A percentile compares a stretch with the other conserved stretches of the same genome.
These are phyloP conservation scores for Boletus vinaceobasis DNA, from an alignment of 768 basidiomycete species.

Conservation along the genomic window DNA sequence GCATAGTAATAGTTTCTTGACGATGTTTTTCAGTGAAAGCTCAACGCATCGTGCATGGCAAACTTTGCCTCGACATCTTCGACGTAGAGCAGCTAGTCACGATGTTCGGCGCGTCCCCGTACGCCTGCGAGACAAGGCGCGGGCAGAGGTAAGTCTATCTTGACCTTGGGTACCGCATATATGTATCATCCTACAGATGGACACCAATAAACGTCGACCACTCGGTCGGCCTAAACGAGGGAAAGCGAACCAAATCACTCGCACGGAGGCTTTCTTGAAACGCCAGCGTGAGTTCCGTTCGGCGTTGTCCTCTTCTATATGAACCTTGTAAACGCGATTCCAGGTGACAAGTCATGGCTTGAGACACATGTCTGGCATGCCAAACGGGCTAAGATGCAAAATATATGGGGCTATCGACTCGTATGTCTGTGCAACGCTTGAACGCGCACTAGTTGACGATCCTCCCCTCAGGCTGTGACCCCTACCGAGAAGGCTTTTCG, in stretches of 20 bases:
- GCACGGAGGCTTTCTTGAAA: slow-evolving; percentile 59
- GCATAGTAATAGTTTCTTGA: neutral
- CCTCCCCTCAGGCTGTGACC: slow-evolving; percentile 55
- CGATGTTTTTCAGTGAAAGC: slow-evolving; percentile 43
- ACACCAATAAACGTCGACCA: slow-evolving; percentile 41
- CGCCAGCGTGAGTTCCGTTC: slow-evolving; percentile 60
- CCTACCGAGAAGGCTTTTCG: slow-evolving; percentile 93
- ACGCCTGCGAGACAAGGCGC: slow-evolving; percentile 78
- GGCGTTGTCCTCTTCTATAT: neutral
- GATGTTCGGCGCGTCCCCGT: slow-evolving; percentile 87
- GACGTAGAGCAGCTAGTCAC: slow-evolving; percentile 92
- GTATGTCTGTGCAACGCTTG: slow-evolving; percentile 35
- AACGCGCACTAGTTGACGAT: neutral
- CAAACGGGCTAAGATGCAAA: slow-evolving; percentile 93
- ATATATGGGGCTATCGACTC: slow-evolving; percentile 88
- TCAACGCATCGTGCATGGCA: slow-evolving; percentile 88
- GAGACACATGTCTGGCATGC: slow-evolving; percentile 98
- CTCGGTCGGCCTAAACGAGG: slow-evolving; percentile 58
- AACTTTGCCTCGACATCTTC: slow-evolving; percentile 84
- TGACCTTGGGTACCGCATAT: slow-evolving; percentile 4
- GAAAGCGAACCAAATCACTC: slow-evolving; percentile 51
- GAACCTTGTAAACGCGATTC: neutral
- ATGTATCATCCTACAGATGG: slow-evolving; percentile 48
- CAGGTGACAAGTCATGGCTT: slow-evolving; percentile 88
- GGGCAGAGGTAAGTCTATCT: slow-evolving; percentile 60